Percentiles rank a stretch among this genome's conserved stretches.
phyloP scores from a whole-genome alignment of 2,329 filamentous ascomycete genomes.

The Aschersonia sp. region DNA sequence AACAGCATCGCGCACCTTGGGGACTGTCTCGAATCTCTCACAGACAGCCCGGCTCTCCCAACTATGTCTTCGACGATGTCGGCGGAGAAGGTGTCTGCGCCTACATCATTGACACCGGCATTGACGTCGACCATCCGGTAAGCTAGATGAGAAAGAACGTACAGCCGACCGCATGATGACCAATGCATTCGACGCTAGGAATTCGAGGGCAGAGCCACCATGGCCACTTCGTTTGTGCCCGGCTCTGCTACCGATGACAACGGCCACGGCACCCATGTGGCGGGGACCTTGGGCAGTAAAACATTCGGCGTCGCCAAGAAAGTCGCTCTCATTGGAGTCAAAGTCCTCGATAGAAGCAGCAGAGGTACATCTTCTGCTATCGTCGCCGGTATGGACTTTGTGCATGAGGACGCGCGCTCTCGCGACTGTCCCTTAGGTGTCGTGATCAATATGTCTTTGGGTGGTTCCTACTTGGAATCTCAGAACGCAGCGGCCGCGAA shows the following conservation, averaged over 20 bases:
- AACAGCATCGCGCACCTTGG: slow-evolving; percentile 22
- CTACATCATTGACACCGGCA: slow-evolving; percentile 29
- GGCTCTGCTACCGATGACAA: slow-evolving; percentile 13
- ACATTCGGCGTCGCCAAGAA: slow-evolving; percentile 26
- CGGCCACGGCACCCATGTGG: slow-evolving; percentile 16
- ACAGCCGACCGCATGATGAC: neutral
- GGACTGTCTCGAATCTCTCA: slow-evolving; percentile 20
- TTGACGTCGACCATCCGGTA: slow-evolving; percentile 15
- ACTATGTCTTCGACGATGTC: slow-evolving; percentile 18
- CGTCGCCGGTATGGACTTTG: slow-evolving; percentile 25
- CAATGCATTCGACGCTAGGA: slow-evolving; percentile 8
- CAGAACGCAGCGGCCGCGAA: slow-evolving; percentile 30
- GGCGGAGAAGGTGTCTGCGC: slow-evolving; percentile 20
- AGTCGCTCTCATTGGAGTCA: slow-evolving; percentile 20
- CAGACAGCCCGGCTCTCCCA: slow-evolving; percentile 6
- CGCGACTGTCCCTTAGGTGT: slow-evolving; percentile 22
- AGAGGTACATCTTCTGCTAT: slow-evolving; percentile 21
- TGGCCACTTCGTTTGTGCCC: slow-evolving; percentile 17
- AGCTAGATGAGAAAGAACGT: neutral
- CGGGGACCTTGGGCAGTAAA: slow-evolving; percentile 16
- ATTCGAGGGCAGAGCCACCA: slow-evolving; percentile 24
- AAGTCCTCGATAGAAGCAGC: slow-evolving; percentile 20
- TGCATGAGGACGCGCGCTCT: slow-evolving; percentile 15
- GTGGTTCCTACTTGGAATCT: slow-evolving; percentile 23
- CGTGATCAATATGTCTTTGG: slow-evolving; percentile 37